Base-by-base conservation (phyloP, 2,329 filamentous ascomycete genomes). In the Sporothrix luriei region DNA sequence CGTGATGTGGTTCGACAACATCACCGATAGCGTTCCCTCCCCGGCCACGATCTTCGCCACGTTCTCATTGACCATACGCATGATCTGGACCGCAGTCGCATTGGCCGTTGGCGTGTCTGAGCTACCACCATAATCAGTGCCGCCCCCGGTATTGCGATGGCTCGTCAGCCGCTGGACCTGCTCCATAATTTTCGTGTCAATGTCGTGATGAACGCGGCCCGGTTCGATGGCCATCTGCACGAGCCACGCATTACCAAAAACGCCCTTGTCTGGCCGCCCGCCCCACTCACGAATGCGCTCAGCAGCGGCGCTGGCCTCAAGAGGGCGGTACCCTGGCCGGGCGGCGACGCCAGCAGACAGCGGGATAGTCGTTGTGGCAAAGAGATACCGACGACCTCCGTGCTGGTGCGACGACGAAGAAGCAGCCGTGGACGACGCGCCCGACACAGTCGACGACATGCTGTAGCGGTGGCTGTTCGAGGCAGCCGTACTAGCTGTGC, bases 231-330 rank as follows among this genome's bases (percentile, higher is more conserved):
- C 69, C 69, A 74, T 62, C 33, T 72, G 72, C 14, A 74, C 51
- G 14, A 73, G 68, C 73, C 73, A 74, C 6, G 71, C 70, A 38
- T 74, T 71, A 19, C 73, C 73, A 62, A 74, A 74, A 1, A 73
- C 72, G 29, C 71, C 71, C 5, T 21, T 33, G 26, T 73, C 71
- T 1, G 73, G 71, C 13, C 33, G 46, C 4, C 73, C 72, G 43
- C 70, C 72, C 73, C 73, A 74, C 26, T 59, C 29, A 1, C 70
- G 71, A 13, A 74, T 61, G 7, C 72, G 72, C 6, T 68, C 70
- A 1, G 40, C 54, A 0, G 73, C 72, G 9, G 54, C 69, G 1
- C n/a, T 10, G 10, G 68, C 71, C 33, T 59, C 55, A 24, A 74
- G 3, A 0, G 73, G 73, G 1, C 72, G 73, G 62, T 74, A 74